Conservation (phyloP, 768 basidiomycete genomes). For the Naganishia randhawae region DNA sequence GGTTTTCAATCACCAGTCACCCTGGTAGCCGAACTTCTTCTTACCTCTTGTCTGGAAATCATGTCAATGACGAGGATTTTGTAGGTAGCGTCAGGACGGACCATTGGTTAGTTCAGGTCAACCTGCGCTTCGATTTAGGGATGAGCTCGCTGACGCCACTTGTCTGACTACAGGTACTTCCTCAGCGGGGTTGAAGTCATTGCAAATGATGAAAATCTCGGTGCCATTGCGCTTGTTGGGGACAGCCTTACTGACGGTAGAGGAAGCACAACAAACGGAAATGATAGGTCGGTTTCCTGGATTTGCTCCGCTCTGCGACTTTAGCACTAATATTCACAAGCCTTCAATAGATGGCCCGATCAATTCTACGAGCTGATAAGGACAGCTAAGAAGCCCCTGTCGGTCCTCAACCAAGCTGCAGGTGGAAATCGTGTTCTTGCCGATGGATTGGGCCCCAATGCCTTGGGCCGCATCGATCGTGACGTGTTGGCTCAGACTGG, state of each 20-base stretch:
- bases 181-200: slow-evolving; percentile 54
- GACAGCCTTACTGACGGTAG: slow-evolving; percentile 60
- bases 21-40: slow-evolving; percentile 58
- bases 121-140: neutral
- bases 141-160: slow-evolving; percentile 51
- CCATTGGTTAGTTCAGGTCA: slow-evolving; percentile 49
- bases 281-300: slow-evolving; percentile 53
- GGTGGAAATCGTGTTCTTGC: slow-evolving; percentile 59
- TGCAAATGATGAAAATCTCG: slow-evolving; percentile 43
- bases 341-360: slow-evolving; percentile 56
- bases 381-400: slow-evolving; percentile 46
- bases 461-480: slow-evolving; percentile 54
- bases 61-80: slow-evolving; percentile 14
- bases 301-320: neutral
- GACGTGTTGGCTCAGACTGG: slow-evolving; percentile 57
- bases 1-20: slow-evolving; percentile 55
- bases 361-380: slow-evolving; percentile 55
- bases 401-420: slow-evolving; percentile 57
- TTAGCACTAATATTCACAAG: neutral
- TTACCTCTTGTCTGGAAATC: slow-evolving; percentile 35
- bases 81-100: slow-evolving; percentile 12
- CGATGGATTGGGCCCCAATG: slow-evolving; percentile 53
- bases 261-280: slow-evolving; percentile 54
- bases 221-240: slow-evolving; percentile 55
- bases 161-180: slow-evolving; percentile 37